Evolutionary conservation across 2,329 filamentous ascomycete genomes (phyloP), one percentile per base, ranked within the genome.

Genomic region (Alternaria sp.): DNA sequence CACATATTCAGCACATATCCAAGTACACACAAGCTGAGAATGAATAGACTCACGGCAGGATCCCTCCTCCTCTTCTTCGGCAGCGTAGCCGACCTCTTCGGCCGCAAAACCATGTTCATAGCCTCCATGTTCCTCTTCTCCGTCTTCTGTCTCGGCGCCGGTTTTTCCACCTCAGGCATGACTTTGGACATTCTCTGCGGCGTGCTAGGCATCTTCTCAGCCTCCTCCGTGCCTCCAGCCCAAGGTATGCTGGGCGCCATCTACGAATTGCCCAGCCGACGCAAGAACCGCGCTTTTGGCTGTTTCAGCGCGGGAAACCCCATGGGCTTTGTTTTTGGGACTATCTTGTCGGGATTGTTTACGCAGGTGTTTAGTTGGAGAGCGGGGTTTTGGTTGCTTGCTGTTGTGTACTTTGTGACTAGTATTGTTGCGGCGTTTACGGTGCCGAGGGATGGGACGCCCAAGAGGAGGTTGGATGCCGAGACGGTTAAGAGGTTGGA

Each of bases 41-140:
- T 3, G 3, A 1, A n/a, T 43, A 87, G 85, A 13, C 82, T 92
- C 15, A 86, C 86, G 1, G 87, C 87, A 36, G 89, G 89, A 7
- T 85, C 89, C 0, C 88, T 91, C 68, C 83, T 92, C 65, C 83
- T 92, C 9, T 86, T 89, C 68, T 89, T 91, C 62, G 89, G 89
- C 43, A 87, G 87, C 67, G 79, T 90, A 7, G 88, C 89, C 2
- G 89, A 91, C 72, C 81, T 90, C 47, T 87, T 91, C 51, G 89
- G 89, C n/a, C 84, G 89, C 32, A 88, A 88, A 67, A 68, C 79
- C 0, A 83, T 91, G 73, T 88, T 91, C 70, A 83, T 90, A 17
- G 77, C 79, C 10, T 89, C 88, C 49, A 85, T 91, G 81, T 83
- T 83, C 15, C 82, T 86, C 19, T 90, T 90, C 73, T 83, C 85